Base-by-base conservation (phyloP, 176 grass and related monocot genomes). In the Dactylis glomerata region DNA sequence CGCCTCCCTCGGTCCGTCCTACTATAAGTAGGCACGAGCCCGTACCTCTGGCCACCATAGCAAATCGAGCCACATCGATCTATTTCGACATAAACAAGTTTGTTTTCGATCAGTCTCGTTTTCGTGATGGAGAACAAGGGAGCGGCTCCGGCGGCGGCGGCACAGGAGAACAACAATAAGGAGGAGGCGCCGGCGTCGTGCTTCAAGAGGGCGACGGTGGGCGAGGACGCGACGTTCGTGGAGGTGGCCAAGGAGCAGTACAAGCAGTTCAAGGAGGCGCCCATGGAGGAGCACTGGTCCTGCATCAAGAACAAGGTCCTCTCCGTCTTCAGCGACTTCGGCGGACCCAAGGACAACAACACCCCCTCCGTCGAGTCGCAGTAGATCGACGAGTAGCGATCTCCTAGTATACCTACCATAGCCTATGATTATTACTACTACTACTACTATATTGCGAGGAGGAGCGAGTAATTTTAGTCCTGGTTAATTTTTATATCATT, bases 271-370 rank as follows among this genome's bases (percentile, higher is more conserved):
- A 88, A 81, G 69, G 76, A 37, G 63, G 74, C 63, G 62, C 74
- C 78, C 26, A 85, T 66, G 42, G 66, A 57, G 19, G 41, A 28
- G n/a, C 83, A 64, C 54, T 91, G 92, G 92, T 76, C 77, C 50
- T 87, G 83, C 80, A 51, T 94, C 76, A 91, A 91, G 86, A 91
- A 84, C 86, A 87, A 73, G 50, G 70, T 83, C 33, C 70, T 40
- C 56, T 70, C 69, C 68, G 59, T 88, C 71, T 59, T 87, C 19
- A 36, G 56, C 44, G 78, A 87, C 34, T 73, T 73, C 42, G 42
- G 24, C 37, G 33, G 24, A 13, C 26, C 0, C 5, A 82, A 66
- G 27, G 85, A 82, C 19, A 16, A 10, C 22, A 80, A 58, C 37
- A 17, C 23, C 1, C n/a, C 80, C 15, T 42, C 77, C 41, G 19